A percentile compares a stretch with the other conserved stretches of the same genome.
These are phyloP conservation scores for Rhodotorula diobovata DNA, from an alignment of 768 basidiomycete species.

Conservation along the genomic window DNA sequence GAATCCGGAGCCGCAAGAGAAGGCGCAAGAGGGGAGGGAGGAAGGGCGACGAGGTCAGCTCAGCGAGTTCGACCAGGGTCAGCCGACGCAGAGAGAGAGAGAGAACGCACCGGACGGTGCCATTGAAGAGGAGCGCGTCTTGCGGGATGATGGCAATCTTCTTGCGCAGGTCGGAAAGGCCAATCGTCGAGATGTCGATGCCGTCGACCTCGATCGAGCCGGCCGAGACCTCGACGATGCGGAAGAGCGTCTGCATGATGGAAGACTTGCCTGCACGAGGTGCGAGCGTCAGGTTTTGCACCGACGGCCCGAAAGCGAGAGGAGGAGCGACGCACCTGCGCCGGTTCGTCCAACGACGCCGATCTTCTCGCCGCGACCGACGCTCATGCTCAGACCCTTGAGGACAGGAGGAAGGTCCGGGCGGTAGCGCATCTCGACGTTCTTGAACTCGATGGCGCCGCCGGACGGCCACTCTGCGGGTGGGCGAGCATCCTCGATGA, in stretches of 20 bases:
- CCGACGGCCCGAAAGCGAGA: constrained; percentile 60
- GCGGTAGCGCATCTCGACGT: constrained; percentile 75
- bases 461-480: constrained; percentile 66
- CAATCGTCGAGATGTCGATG: constrained; percentile 75
- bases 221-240: constrained; percentile 69
- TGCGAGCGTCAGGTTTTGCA: constrained; percentile 52
- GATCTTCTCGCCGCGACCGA: constrained; percentile 77
- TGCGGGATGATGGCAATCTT: constrained; percentile 45
- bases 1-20: too few relatives aligned
- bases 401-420: constrained; percentile 82
- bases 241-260: constrained; percentile 80
- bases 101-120: constrained; percentile 51
- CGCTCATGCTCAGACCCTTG: constrained; percentile 68
- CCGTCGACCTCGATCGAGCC: constrained; percentile 76
- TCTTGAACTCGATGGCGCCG: constrained; percentile 68
- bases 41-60: too few relatives aligned
- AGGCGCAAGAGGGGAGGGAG: too few relatives aligned
- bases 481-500: constrained; percentile 54
- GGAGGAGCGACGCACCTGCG: background rate
- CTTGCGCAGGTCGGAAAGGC: constrained; percentile 53
- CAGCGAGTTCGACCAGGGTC: too few relatives aligned
- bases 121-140: constrained; percentile 57
- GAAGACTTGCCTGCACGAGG: constrained; percentile 55
- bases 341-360: constrained; percentile 70
- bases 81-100: too few relatives aligned